A percentile compares a stretch with the other conserved stretches of the same genome.
Evolutionary conservation across 495 filamentous ascomycete genomes (phyloP).

Genomic region (Oleoguttula mirabilis): DNA sequence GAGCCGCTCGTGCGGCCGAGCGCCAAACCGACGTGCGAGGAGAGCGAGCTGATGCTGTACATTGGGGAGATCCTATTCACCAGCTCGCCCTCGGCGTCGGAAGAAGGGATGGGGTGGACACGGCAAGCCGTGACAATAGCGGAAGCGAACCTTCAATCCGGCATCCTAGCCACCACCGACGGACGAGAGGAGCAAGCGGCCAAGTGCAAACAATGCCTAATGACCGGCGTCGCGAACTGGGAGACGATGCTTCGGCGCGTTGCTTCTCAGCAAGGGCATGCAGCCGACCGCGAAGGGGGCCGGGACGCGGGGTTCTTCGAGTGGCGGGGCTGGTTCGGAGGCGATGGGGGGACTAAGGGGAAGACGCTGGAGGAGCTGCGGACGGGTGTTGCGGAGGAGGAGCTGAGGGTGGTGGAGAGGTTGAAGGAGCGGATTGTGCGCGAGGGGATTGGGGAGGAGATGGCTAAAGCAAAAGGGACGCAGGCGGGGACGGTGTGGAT

Average conservation of each 20-base stretch:
- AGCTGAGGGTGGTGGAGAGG: slow-evolving; percentile 14
- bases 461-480: slow-evolving; percentile 1
- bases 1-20: slow-evolving; percentile 47
- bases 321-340: slow-evolving; percentile 18
- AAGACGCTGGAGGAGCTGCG: slow-evolving; percentile 8
- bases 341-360: slow-evolving; percentile 12
- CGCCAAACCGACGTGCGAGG: slow-evolving; percentile 54
- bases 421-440: slow-evolving; percentile 12
- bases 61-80: slow-evolving; percentile 91
- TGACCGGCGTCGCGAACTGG: slow-evolving; percentile 16
- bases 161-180: background rate
- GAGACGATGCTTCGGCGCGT: slow-evolving; percentile 19
- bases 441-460: slow-evolving; percentile 9
- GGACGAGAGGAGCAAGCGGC: background rate
- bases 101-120: slow-evolving; percentile 21
- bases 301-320: slow-evolving; percentile 6
- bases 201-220: slow-evolving; percentile 17
- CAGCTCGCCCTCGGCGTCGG: slow-evolving; percentile 19
- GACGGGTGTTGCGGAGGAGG: slow-evolving; percentile 11
- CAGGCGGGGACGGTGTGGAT: background rate
- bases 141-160: slow-evolving; percentile 12
- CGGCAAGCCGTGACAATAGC: slow-evolving; percentile 18
- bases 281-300: slow-evolving; percentile 7
- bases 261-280: background rate
- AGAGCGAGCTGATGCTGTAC: slow-evolving; percentile 74